Percentiles rank a stretch among this genome's conserved stretches.
Evolutionary conservation across 2,329 filamentous ascomycete genomes (phyloP).

Genomic region (Sarocladium oryzae): DNA sequence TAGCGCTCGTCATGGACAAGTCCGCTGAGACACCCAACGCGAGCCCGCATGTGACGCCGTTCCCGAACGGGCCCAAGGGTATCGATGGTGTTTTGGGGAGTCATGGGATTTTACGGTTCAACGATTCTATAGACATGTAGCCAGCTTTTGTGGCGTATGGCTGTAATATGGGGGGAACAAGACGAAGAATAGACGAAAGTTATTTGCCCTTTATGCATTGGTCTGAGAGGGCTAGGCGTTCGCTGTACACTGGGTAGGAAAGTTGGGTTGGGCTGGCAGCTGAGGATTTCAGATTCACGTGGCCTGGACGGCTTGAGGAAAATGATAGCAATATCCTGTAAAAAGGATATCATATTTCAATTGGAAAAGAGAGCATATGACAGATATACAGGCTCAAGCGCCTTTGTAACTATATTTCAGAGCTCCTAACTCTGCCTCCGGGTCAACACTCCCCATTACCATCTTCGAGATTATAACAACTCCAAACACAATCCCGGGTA

Average conservation of each 20-base stretch:
- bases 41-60: conserved; percentile 39
- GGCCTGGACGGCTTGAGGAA: background rate
- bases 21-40: conserved; percentile 49
- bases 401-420: conserved; percentile 64
- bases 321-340: too few species aligned
- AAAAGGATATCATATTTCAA: background rate
- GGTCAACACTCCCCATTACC: conserved; percentile 62
- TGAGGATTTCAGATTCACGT: too few species aligned
- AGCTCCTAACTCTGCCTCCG: conserved; percentile 54
- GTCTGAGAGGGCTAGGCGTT: too few species aligned
- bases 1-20: conserved; percentile 87
- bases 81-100: conserved; percentile 81
- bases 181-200: background rate
- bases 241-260: too few species aligned
- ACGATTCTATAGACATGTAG: conserved; percentile 76
- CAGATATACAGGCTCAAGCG: conserved; percentile 33
- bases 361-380: background rate
- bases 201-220: too few species aligned
- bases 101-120: conserved; percentile 86
- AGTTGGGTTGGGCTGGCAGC: too few species aligned
- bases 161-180: too few species aligned
- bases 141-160: conserved; percentile 4
- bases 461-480: conserved; percentile 56
- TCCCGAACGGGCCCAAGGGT: conserved; percentile 63
- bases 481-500: conserved; percentile 53